Percentiles rank a stretch among this genome's conserved stretches.
phyloP scores from a whole-genome alignment of 1,139 yeast species.

The Pichia sp. region DNA sequence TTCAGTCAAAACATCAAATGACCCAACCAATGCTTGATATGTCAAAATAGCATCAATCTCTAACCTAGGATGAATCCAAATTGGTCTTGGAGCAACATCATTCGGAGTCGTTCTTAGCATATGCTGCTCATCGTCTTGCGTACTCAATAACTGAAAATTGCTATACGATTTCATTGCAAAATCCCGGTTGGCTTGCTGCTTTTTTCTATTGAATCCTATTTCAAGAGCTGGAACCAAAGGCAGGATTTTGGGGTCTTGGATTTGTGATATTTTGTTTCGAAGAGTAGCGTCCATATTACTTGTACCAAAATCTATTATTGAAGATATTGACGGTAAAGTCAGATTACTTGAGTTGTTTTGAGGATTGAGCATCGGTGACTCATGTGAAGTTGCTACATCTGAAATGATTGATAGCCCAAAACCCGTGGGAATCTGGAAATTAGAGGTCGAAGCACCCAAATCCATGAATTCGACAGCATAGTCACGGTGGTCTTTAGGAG shows the following conservation, averaged over 20 bases:
- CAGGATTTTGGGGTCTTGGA: not conserved
- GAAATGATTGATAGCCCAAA: too few relatives aligned
- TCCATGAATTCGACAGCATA: too few relatives aligned
- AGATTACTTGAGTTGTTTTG: too few relatives aligned
- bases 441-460: too few relatives aligned
- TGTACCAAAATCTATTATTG: too few relatives aligned
- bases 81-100: conserved; percentile 13
- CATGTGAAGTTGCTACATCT: too few relatives aligned
- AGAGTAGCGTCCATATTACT: too few relatives aligned
- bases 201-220: too few relatives aligned
- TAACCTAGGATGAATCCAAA: conserved; percentile 27
- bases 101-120: not conserved
- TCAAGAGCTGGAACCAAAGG: not conserved
- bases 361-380: too few relatives aligned
- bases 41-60: conserved; percentile 23
- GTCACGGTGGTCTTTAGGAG: too few relatives aligned
- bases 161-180: not conserved
- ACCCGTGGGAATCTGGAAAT: too few relatives aligned
- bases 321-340: too few relatives aligned
- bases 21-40: conserved; percentile 19
- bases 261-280: not conserved
- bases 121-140: not conserved
- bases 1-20: conserved; percentile 12
- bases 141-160: not conserved
- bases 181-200: not conserved